Conservation (phyloP, 306 rosid genomes). For the Mucuna pruriens region DNA sequence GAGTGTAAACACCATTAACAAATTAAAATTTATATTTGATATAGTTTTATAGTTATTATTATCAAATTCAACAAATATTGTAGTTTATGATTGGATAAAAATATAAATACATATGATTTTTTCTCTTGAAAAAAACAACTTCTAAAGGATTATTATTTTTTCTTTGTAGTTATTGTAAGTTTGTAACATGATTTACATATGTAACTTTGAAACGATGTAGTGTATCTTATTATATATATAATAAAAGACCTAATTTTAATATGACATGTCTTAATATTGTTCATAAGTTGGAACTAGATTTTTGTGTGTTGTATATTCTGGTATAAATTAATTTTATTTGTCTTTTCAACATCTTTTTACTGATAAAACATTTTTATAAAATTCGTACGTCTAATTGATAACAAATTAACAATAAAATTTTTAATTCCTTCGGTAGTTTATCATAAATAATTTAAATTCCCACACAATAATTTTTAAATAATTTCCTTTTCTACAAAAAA, state of each 20-base stretch:
- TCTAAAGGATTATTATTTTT: not conserved
- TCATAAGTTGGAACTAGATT: not conserved
- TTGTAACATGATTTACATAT: not conserved
- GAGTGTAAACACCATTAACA: too few species aligned
- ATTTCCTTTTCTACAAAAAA: too few species aligned
- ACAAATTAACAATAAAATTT: not conserved
- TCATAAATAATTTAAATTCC: not conserved
- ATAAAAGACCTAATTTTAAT: not conserved
- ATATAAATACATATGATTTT: too few species aligned
- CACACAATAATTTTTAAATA: not conserved
- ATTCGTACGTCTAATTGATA: not conserved
- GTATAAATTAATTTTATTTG: not conserved
- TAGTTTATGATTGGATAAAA: too few species aligned
- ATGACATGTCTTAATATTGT: not conserved
- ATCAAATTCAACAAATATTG: too few species aligned
- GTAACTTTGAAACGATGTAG: not conserved
- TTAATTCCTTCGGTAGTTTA: not conserved
- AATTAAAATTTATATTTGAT: too few species aligned
- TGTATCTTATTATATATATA: not conserved
- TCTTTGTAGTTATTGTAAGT: not conserved
- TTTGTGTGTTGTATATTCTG: not conserved
- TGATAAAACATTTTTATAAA: not conserved
- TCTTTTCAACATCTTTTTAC: not conserved
- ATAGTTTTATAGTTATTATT: too few species aligned
- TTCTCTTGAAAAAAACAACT: not conserved